Base-by-base conservation (phyloP, 2,329 filamentous ascomycete genomes). In the Fusarium sp. region DNA sequence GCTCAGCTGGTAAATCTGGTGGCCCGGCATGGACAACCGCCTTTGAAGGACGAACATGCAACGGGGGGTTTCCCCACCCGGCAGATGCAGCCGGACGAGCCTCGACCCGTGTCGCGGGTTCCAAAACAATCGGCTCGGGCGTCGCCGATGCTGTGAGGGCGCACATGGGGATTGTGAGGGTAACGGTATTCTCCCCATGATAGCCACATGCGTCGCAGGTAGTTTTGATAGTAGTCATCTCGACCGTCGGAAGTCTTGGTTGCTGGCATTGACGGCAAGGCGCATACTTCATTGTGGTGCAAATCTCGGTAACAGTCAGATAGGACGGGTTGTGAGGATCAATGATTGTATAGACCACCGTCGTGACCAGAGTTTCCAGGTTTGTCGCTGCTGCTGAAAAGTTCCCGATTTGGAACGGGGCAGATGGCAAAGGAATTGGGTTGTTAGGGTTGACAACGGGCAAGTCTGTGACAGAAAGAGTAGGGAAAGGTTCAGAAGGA, bases 141-240 rank as follows among this genome's bases (percentile, higher is more conserved):
- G 52, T 51, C n/a, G 11, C 23, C 6, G 40, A 28, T 18, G 30
- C 34, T 18, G 40, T 8, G 2, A 34, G n/a, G 15, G 41, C 65
- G 4, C 37, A 46, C 6, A 34, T 37, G 8, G 68, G 68, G 28
- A 71, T 44, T 9, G 58, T 58, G 3, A 72, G 28, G n/a, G 44
- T 27, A 10, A 72, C 31, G 0, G 13, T 54, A n/a, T 59, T 48
- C 16, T 62, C 66, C 2, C 68, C 68, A 1, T 43, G 27, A 8
- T 47, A 40, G 2, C 70, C 70, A 11, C 70, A 72, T 8, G 55
- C 56, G 7, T 47, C 28, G 11, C 68, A 71, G 4, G 41, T n/a
- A 2, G 47, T 51, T 44, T 43, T 12, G 2, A 64, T 47, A 10
- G 58, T 70, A 7, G 34, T 62, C 66, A 71, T 67, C n/a, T 67